phyloP scores from a whole-genome alignment of 169 alveolate species.

The Plasmodium knowlesi region DNA sequence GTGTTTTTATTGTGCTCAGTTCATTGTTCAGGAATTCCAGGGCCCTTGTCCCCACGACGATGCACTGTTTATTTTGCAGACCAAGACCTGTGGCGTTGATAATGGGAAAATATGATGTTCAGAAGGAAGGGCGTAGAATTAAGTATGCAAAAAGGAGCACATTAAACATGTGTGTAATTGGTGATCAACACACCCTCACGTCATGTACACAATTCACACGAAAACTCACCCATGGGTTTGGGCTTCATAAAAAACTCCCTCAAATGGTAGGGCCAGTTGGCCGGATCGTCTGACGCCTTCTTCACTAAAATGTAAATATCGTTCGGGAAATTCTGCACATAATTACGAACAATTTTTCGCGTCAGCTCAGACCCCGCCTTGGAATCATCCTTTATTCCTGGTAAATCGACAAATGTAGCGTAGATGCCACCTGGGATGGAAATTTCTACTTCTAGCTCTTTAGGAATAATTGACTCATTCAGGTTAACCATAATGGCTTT shows the following conservation, averaged over 20 bases:
- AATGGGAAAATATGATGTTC: too few species aligned
- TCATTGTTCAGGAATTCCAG: slow-evolving; percentile 86
- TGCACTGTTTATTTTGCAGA: slow-evolving; percentile 88
- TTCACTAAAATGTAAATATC: slow-evolving; percentile 90
- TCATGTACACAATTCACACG: background rate
- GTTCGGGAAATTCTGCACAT: slow-evolving; percentile 90
- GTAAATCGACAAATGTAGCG: slow-evolving; percentile 92
- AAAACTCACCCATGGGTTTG: slow-evolving; percentile 79
- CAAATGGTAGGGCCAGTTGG: slow-evolving; percentile 92
- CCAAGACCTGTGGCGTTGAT: slow-evolving; percentile 84
- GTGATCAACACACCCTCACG: background rate
- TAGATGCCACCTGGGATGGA: slow-evolving; percentile 89
- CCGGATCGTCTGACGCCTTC: slow-evolving; percentile 92
- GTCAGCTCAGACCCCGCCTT: slow-evolving; percentile 90
- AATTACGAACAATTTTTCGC: slow-evolving; percentile 87
- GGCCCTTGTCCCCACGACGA: slow-evolving; percentile 92
- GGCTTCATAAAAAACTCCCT: slow-evolving; percentile 87
- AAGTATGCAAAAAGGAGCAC: background rate
- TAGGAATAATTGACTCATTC: slow-evolving; percentile 82
- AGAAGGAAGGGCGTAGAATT: too few species aligned
- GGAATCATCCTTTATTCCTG: slow-evolving; percentile 92
- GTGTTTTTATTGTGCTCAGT: slow-evolving; percentile 84
- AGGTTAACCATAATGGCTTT: slow-evolving; percentile 82
- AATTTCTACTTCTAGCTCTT: slow-evolving; percentile 89
- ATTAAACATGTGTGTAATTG: background rate